phyloP scores from a whole-genome alignment of 1,139 yeast genomes.

The Suhomyces bribrorum region DNA sequence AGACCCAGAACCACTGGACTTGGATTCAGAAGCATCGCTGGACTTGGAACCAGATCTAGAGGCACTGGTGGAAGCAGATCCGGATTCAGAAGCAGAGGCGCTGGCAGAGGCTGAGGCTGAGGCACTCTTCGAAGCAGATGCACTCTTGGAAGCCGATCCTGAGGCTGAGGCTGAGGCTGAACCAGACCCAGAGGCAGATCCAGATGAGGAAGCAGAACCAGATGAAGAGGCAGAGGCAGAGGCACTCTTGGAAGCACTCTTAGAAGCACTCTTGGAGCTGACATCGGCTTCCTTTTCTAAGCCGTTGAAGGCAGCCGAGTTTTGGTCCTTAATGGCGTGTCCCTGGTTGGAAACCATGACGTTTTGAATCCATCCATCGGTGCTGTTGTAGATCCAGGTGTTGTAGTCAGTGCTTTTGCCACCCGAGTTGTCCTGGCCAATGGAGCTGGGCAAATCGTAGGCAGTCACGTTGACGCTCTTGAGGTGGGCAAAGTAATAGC shows the following conservation, averaged over 20 bases:
- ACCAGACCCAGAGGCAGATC: constrained; percentile 8
- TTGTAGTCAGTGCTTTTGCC: constrained; percentile 40
- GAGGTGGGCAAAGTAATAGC: constrained; percentile 73
- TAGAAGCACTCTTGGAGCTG: constrained; percentile 7
- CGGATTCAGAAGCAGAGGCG: neutral
- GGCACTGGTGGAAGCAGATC: constrained; percentile 7
- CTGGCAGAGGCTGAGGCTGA: constrained; percentile 2
- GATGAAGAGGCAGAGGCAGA: constrained; percentile 9
- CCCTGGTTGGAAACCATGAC: constrained; percentile 60
- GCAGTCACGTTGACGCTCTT: constrained; percentile 62
- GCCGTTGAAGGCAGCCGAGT: constrained; percentile 64
- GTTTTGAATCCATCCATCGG: constrained; percentile 46
- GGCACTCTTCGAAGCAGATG: neutral
- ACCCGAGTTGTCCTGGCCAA: constrained; percentile 27
- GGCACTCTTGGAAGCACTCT: constrained; percentile 1
- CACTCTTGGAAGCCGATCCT: constrained; percentile 5
- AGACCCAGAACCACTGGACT: constrained; percentile 13
- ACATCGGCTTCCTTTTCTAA: constrained; percentile 12
- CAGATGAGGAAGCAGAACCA: constrained; percentile 10
- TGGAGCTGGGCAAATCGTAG: constrained; percentile 65
- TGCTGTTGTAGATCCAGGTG: constrained; percentile 59
- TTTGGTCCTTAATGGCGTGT: constrained; percentile 58
- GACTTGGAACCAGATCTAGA: constrained; percentile 1
- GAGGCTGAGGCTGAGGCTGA: constrained; percentile 1
- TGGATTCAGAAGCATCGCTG: neutral